These are phyloP conservation scores for Hortaea sp. DNA, from an alignment of 2,329 filamentous ascomycete genomes.

Conservation along the genomic window DNA sequence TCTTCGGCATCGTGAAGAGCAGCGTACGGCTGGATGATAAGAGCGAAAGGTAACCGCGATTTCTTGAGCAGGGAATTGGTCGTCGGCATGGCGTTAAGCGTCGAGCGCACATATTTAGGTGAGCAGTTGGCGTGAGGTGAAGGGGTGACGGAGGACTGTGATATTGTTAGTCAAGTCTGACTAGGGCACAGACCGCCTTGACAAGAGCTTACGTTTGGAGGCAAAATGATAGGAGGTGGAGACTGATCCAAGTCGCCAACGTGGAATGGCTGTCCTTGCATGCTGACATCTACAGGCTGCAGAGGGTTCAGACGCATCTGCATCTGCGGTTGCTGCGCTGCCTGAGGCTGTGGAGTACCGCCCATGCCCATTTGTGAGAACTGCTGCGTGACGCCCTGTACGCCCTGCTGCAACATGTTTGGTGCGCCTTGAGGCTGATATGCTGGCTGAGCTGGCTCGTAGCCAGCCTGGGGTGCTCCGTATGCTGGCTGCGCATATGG, in stretches of 20 bases:
- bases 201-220: slow-evolving; percentile 66
- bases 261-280: slow-evolving; percentile 81
- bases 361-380: slow-evolving; percentile 70
- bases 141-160: slow-evolving; percentile 75
- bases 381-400: slow-evolving; percentile 64
- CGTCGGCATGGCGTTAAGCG: slow-evolving; percentile 85
- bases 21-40: slow-evolving; percentile 92
- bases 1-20: slow-evolving; percentile 90
- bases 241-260: slow-evolving; percentile 85
- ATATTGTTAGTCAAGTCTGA: neutral
- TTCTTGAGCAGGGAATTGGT: slow-evolving; percentile 92
- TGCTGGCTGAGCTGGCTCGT: slow-evolving; percentile 55
- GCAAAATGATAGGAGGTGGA: slow-evolving; percentile 81
- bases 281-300: slow-evolving; percentile 71
- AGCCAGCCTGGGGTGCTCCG: slow-evolving; percentile 38
- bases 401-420: slow-evolving; percentile 13
- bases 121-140: slow-evolving; percentile 87
- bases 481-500: slow-evolving; percentile 33
- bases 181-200: neutral
- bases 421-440: slow-evolving; percentile 48
- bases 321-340: slow-evolving; percentile 28
- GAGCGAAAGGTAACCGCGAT: slow-evolving; percentile 86
- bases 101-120: slow-evolving; percentile 89
- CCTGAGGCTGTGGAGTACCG: slow-evolving; percentile 32
- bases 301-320: slow-evolving; percentile 65